Conservation (phyloP, 805 yeast genomes). For the Candida hispaniensis region DNA sequence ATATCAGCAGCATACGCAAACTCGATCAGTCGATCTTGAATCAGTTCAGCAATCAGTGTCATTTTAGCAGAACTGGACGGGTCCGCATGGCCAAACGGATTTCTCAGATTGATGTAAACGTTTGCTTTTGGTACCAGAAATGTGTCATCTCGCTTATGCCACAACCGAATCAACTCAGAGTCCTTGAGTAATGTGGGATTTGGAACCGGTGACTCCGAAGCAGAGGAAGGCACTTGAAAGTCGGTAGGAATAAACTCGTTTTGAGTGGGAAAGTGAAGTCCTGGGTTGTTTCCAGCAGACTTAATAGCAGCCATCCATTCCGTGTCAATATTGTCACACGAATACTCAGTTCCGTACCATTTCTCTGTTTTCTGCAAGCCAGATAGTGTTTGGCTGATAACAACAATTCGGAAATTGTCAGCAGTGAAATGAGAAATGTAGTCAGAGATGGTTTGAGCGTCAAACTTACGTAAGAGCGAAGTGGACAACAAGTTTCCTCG, state of each 20-base stretch:
- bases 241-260: constrained; percentile 77
- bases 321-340: constrained; percentile 36
- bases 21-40: constrained; percentile 68
- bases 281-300: constrained; percentile 23
- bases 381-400: constrained; percentile 44
- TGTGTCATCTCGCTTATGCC: constrained; percentile 87
- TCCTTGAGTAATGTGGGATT: constrained; percentile 55
- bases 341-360: constrained; percentile 88
- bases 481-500: constrained; percentile 50
- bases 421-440: constrained; percentile 42
- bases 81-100: constrained; percentile 50
- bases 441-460: constrained; percentile 41
- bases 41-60: constrained; percentile 52
- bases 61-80: constrained; percentile 49
- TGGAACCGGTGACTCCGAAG: constrained; percentile 33
- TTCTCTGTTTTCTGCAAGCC: constrained; percentile 46
- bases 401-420: constrained; percentile 47
- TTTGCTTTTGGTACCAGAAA: constrained; percentile 82
- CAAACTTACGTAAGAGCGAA: constrained; percentile 46
- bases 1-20: constrained; percentile 72
- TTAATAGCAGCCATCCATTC: constrained; percentile 27
- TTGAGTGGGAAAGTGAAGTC: constrained; percentile 52
- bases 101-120: constrained; percentile 50
- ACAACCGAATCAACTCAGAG: constrained; percentile 44
- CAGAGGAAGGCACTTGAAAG: constrained; percentile 47